Percentiles rank a stretch among this genome's conserved stretches.
phyloP scores from a whole-genome alignment of 176 grass and related monocot genomes.

The Phyllostachys edulis region DNA sequence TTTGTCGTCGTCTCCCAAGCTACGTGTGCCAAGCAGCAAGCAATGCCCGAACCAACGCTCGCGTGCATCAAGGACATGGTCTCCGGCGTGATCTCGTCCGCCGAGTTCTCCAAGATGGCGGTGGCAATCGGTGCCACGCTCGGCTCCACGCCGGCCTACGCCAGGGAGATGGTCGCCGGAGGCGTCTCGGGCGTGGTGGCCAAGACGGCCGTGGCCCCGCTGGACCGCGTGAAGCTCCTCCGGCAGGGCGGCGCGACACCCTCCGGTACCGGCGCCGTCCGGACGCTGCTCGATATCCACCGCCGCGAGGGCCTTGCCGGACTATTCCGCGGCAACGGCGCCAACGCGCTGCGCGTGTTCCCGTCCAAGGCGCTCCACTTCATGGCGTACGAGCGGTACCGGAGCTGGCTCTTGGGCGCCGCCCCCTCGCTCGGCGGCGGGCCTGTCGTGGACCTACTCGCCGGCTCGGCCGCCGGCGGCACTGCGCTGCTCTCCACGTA shows the following conservation, averaged over 20 bases:
- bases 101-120: no score
- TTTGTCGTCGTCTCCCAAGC: no score
- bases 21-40: no score
- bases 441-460: not conserved
- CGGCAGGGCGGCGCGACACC: slow-evolving; percentile 12
- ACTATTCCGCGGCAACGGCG: slow-evolving; percentile 21
- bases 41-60: no score
- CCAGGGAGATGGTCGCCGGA: slow-evolving; percentile 60
- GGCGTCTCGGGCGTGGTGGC: slow-evolving; percentile 54
- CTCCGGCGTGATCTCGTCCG: no score
- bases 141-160: slow-evolving; percentile 28
- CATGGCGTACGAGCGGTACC: not conserved
- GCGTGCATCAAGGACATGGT: no score
- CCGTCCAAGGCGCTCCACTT: slow-evolving; percentile 23
- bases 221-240: slow-evolving; percentile 63
- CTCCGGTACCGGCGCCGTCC: not conserved
- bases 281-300: not conserved
- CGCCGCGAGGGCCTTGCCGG: not conserved
- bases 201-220: slow-evolving; percentile 58
- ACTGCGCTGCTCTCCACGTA: not conserved
- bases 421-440: not conserved
- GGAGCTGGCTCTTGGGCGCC: not conserved
- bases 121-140: not conserved
- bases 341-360: slow-evolving; percentile 24
- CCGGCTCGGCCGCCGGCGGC: not conserved